Base-by-base conservation (phyloP, 441 rosid genomes). In the Melianthus villosus region DNA sequence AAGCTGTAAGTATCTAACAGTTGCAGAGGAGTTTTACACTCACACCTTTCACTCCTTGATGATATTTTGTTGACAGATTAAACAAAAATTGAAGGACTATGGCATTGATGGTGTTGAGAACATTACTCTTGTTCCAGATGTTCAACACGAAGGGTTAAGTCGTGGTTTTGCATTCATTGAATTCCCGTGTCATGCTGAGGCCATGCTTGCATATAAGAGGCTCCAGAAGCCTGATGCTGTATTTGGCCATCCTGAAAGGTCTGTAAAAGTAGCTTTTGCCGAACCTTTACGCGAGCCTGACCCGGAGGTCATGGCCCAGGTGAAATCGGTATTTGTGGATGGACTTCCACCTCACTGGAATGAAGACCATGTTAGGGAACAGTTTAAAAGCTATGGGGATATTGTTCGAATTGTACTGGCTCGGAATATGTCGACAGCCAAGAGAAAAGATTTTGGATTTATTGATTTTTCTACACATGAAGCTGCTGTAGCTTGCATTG, bases 131-230 rank as follows among this genome's bases (percentile, higher is more conserved):
- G 80, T 72, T 34, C 59, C 80, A 42, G 77, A 76, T 49, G 62
- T 56, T 42, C 80, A 69, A 44, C 75, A 62, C 46, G 77, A 76
- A 56, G 84, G 77, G 41, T 46, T 67, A 52, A 76, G 84, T 48
- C 80, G 77, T 45, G 84, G 84, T 51, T 76, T 76, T 63, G 71
- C 84, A 34, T 76, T 76, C 60, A 58, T 76, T 9, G 77, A 69
- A 61, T 76, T 76, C 44, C 51, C 75, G 39, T 72, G 84, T 51
- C 77, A 67, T 27, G 50, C 59, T 42, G 80, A 76, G 60, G 80
- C 80, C 25, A 72, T 72, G 75, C 62, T 45, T 49, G 80, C 72
- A 8, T 72, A 69, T 64, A 72, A 67, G 57, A 63, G 73, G 64
- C 84, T 72, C 59, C 77, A 76, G 55, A 72, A 70, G 65, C 71